Evolutionary conservation across 352 stramenopile genomes (phyloP).

Genomic region (Phytophthora ramorum): DNA sequence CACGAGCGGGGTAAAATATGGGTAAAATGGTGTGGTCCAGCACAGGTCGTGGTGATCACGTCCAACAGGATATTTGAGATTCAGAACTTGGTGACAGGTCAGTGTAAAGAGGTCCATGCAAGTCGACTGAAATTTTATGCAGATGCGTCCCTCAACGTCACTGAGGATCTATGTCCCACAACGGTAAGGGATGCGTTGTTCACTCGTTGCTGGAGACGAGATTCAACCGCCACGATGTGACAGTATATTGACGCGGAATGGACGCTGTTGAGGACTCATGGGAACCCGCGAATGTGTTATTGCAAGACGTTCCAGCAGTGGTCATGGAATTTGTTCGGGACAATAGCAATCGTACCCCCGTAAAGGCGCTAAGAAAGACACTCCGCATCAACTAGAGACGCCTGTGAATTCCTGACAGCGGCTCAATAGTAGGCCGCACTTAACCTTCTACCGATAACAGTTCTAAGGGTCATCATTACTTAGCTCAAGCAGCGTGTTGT

Average conservation of each 20-base stretch:
- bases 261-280: constrained; percentile 10
- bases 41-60: constrained; percentile 2
- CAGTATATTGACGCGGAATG: constrained; percentile 17
- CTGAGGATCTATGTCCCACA: background rate
- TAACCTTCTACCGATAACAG: too few species aligned
- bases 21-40: constrained; percentile 21
- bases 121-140: too few species aligned
- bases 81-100: background rate
- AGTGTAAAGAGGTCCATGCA: too few species aligned
- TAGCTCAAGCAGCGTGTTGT: too few species aligned
- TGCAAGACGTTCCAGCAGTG: constrained; percentile 14
- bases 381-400: too few species aligned
- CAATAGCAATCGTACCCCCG: too few species aligned
- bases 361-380: too few species aligned
- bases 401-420: too few species aligned
- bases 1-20: background rate
- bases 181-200: constrained; percentile 4
- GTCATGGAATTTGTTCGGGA: background rate
- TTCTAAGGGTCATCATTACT: too few species aligned
- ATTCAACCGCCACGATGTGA: background rate
- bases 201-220: background rate
- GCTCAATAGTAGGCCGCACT: too few species aligned
- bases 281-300: constrained; percentile 13
- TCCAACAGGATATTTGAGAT: constrained; percentile 27
- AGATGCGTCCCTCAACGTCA: too few species aligned